Evolutionary conservation across 2,329 filamentous ascomycete genomes (phyloP).

Genomic region (Aspergillus tanneri): DNA sequence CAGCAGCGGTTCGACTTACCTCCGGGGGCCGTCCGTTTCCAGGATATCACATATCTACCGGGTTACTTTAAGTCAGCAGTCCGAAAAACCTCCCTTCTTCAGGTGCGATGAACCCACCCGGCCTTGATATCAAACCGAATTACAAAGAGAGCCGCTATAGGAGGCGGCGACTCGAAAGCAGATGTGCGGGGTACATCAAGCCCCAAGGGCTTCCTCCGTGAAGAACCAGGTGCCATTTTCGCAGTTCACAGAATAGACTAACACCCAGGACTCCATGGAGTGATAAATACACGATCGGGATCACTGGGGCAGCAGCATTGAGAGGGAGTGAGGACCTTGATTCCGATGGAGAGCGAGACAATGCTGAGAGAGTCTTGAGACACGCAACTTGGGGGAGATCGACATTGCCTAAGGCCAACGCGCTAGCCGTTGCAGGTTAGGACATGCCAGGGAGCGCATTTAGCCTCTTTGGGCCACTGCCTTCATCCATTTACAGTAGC

Average conservation of each 20-base stretch:
- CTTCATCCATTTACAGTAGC: neutral
- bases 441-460: neutral
- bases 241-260: slow-evolving; percentile 8
- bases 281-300: slow-evolving; percentile 5
- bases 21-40: slow-evolving; percentile 72
- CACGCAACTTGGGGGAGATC: slow-evolving; percentile 2
- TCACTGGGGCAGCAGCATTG: slow-evolving; percentile 16
- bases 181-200: slow-evolving; percentile 35
- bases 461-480: neutral
- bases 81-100: neutral
- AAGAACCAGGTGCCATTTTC: slow-evolving; percentile 32
- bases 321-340: slow-evolving; percentile 6
- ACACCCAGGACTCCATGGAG: slow-evolving; percentile 25
- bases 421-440: slow-evolving; percentile 13
- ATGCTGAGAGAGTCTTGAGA: no score
- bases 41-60: slow-evolving; percentile 72
- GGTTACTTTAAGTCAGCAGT: slow-evolving; percentile 1
- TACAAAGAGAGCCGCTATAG: slow-evolving; percentile 76
- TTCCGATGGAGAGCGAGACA: slow-evolving; percentile 7
- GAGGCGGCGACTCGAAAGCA: slow-evolving; percentile 41
- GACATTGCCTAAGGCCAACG: slow-evolving; percentile 14
- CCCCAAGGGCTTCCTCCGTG: slow-evolving; percentile 32
- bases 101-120: slow-evolving; percentile 57
- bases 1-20: slow-evolving; percentile 48
- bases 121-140: slow-evolving; percentile 92